Base-by-base conservation (phyloP, 352 stramenopile genomes). In the Stramenopiles sp. region DNA sequence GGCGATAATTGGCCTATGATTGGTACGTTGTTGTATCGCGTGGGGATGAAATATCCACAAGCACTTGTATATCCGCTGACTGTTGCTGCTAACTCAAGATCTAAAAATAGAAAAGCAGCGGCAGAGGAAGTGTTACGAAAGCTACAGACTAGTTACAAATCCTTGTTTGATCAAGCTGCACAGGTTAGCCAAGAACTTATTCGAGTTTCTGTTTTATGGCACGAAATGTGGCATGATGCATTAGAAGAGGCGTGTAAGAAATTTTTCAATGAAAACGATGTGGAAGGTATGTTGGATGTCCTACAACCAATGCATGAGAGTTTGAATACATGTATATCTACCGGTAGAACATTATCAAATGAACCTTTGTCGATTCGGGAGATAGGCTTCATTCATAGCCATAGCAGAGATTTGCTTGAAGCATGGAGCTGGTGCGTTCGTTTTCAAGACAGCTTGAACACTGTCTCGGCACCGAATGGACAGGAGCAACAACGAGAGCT, bases 161-260 rank as follows among this genome's bases (percentile, higher is more conserved):
- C 4, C 13, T 53, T 53, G n/a, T n/a, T n/a, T n/a, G n/a, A n/a
- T n/a, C n/a, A n/a, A n/a, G n/a, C n/a, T n/a, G n/a, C n/a, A 74
- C 83, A 93, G 7, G 95, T 99, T n/a, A 97, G 91, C 74, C 90
- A 90, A 0, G 96, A 99, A 82, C 87, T 99, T 1, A 99, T 99
- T 79, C 90, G 95, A 13, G 94, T 99, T 7, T 95, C 95, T 29
- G 98, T 99, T 81, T 84, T 98, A 69, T 99, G 95, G 95, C 88
- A 98, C 79, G 96, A 99, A 83, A 91, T 96, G 82, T 99, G 96
- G 96, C 95, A 98, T 78, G 93, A 97, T 85, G 94, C 91, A 0
- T 86, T 99, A 0, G 95, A 99, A 81, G 93, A 99, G 84, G 96
- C 96, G 1, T 97, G 90, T 31, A 86, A 93, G 0, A 82, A 98